Evolutionary conservation across 2,329 filamentous ascomycete species (phyloP).

Genomic region (Dactylellina leptospora): DNA sequence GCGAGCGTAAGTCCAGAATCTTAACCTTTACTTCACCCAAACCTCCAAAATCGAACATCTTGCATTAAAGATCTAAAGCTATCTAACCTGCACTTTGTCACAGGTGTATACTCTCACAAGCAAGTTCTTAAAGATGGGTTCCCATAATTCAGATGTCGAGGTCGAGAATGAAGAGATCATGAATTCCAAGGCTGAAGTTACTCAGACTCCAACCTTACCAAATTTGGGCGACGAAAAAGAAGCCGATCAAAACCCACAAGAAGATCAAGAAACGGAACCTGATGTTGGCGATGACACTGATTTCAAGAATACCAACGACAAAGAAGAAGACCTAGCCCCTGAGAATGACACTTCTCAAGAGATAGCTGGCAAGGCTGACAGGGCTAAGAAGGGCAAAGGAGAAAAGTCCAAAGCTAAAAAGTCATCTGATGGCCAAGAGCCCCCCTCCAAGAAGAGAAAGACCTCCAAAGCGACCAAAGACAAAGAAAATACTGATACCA

Average conservation of each 20-base stretch:
- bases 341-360: not conserved
- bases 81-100: too few species aligned
- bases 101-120: too few species aligned
- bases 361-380: not conserved
- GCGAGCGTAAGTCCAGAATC: too few species aligned
- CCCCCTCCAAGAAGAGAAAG: conserved; percentile 39
- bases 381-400: conserved; percentile 10
- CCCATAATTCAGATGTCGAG: not conserved
- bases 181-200: not conserved
- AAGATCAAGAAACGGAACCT: too few species aligned
- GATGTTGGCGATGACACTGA: too few species aligned
- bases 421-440: conserved; percentile 11
- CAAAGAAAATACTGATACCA: conserved; percentile 4
- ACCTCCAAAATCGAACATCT: too few species aligned
- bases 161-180: not conserved
- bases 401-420: conserved; percentile 8
- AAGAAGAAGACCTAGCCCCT: not conserved
- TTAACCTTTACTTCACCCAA: too few species aligned
- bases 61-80: too few species aligned
- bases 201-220: too few species aligned
- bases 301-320: not conserved
- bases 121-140: too few species aligned
- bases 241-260: too few species aligned
- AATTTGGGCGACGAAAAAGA: too few species aligned
- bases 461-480: not conserved